phyloP scores from a whole-genome alignment of 2,329 filamentous ascomycete genomes.

The Rosellinia necatrix region DNA sequence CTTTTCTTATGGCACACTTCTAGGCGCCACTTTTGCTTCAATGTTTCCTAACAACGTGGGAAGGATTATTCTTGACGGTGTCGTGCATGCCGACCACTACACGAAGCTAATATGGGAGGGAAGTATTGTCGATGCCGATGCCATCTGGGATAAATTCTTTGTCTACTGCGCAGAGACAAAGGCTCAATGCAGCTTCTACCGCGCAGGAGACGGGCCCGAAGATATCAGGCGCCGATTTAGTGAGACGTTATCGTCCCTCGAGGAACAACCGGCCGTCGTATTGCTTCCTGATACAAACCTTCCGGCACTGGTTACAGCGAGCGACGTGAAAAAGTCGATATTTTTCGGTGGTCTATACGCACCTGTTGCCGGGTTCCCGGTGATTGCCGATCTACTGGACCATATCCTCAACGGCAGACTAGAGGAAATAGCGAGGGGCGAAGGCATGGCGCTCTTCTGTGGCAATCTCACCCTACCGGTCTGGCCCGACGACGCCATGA shows the following conservation, averaged over 20 bases:
- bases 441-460: conserved; percentile 28
- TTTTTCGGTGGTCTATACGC: conserved; percentile 43
- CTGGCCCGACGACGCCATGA: conserved; percentile 38
- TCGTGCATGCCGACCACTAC: conserved; percentile 48
- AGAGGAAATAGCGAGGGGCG: conserved; percentile 8
- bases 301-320: conserved; percentile 45
- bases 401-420: conserved; percentile 36
- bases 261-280: conserved; percentile 42
- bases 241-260: conserved; percentile 40
- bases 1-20: conserved; percentile 47
- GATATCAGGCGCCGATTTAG: conserved; percentile 40
- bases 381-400: conserved; percentile 42
- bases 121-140: conserved; percentile 51
- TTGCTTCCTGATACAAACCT: conserved; percentile 37
- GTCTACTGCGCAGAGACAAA: conserved; percentile 52
- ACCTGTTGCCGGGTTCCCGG: conserved; percentile 40
- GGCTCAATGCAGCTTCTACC: conserved; percentile 45
- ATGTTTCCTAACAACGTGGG: conserved; percentile 50
- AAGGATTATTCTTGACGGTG: conserved; percentile 47
- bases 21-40: conserved; percentile 47
- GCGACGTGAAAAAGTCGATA: conserved; percentile 44
- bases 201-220: conserved; percentile 41
- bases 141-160: conserved; percentile 52
- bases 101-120: conserved; percentile 46
- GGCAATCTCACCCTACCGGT: conserved; percentile 30